Evolutionary conservation across 2,329 filamentous ascomycete genomes (phyloP), one percentile per base, ranked within the genome.

Genomic region (Fusarium nelsonii): DNA sequence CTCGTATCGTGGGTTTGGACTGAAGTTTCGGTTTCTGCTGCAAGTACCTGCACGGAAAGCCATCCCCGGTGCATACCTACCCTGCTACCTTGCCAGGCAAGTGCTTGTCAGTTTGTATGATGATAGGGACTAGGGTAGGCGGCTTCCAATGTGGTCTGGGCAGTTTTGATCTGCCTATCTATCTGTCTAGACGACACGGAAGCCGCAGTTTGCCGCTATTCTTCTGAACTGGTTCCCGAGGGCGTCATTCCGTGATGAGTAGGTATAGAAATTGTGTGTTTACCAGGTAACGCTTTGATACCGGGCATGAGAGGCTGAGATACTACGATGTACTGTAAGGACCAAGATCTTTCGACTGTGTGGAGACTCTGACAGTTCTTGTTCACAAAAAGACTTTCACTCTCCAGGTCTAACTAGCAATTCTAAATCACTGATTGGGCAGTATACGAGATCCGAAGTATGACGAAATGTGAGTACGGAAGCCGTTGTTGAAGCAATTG

Each of bases 21-120:
- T 45, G 44, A n/a, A 18, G 15, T 30, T 28, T 8, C 16, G 15
- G 6, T 36, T 37, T 23, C 23, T 40, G 16, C 28, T 59, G 59
- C 18, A 41, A 55, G 40, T 39, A 39, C 43, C 55, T 58, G 56
- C 44, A 69, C 57, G 61, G 61, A 63, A 66, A 30, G 33, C 16
- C 61, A 48, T 63, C 49, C 54, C 56, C 56, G 50, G 52, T 37
- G 48, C 61, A 54, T 55, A 43, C 14, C 15, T 53, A 33, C 28
- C 37, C 28, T 14, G 36, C 16, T 52, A n/a, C n/a, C 30, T 49
- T 49, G n/a, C 32, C 32, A 58, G 18, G n/a, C n/a, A 46, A 40
- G 34, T 54, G 18, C 34, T 40, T 54, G 48, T n/a, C 48, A 23
- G 23, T 23, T 23, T 23, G 23, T 23, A 23, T 23, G 23, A 23